phyloP scores from a whole-genome alignment of 2,329 filamentous ascomycete genomes.

The Periconia macrospinosa region DNA sequence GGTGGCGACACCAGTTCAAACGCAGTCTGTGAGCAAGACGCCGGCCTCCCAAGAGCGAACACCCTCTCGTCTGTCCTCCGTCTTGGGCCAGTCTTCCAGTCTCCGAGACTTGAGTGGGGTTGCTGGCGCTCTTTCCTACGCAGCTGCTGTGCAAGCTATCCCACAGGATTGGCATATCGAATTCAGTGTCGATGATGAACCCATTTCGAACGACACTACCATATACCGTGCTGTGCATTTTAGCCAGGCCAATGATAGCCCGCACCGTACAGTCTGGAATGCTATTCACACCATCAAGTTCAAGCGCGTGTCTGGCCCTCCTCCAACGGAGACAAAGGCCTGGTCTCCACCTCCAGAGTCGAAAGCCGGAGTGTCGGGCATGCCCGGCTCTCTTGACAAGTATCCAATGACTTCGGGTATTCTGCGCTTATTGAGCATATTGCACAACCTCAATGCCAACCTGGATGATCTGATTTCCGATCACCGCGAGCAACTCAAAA shows the following conservation, averaged over 20 bases:
- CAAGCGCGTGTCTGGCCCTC: conserved; percentile 80
- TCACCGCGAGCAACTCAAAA: conserved; percentile 68
- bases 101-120: conserved; percentile 30
- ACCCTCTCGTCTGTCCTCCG: conserved; percentile 32
- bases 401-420: conserved; percentile 86
- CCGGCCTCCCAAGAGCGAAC: conserved; percentile 33
- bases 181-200: conserved; percentile 82
- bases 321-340: conserved; percentile 70
- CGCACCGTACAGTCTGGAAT: conserved; percentile 82
- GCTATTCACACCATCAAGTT: conserved; percentile 90
- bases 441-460: conserved; percentile 91
- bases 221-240: conserved; percentile 93
- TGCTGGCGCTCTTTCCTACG: conserved; percentile 73
- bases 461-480: conserved; percentile 87
- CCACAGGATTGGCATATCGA: conserved; percentile 98
- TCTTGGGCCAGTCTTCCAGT: conserved; percentile 36
- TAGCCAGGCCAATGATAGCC: conserved; percentile 65
- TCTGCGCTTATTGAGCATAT: conserved; percentile 80
- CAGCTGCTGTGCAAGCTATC: conserved; percentile 75
- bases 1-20: conserved; percentile 77
- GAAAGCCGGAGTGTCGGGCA: conserved; percentile 59
- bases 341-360: conserved; percentile 58
- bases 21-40: conserved; percentile 35
- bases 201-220: conserved; percentile 87
- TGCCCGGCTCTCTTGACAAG: conserved; percentile 79